Evolutionary conservation across 129 eudicot species (phyloP), one percentile per base, ranked within the genome.

Genomic region (Flaveria trinervia): DNA sequence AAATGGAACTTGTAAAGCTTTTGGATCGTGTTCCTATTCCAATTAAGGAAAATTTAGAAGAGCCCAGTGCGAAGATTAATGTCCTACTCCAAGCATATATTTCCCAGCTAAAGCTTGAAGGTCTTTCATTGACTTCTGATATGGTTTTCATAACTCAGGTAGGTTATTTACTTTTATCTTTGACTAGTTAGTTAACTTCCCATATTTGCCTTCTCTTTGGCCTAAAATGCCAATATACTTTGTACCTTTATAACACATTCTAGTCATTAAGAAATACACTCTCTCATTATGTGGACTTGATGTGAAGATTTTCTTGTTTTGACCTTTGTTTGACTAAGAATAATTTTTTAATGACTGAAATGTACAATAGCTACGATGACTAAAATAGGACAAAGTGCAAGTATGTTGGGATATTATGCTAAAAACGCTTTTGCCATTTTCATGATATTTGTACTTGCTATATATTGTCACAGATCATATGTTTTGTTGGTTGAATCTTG

Each of bases 71-170:
- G 25, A 93, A 94, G 85, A 91, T 94, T 26, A 91, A 94, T 77
- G 98, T 91, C 26, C 77, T 94, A 56, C 93, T 94, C 20, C 97
- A 91, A 72, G 95, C 98, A 8, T 94, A 94, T 87, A 89, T 94
- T 73, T 91, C 97, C 14, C 93, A 89, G 77, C 81, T 91, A 69
- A 91, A 91, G 89, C 98, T 91, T 50, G 96, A 91, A 85, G 96
- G 96, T 59, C 86, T 91, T 44, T 91, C 98, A 39, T 77, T 94
- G 80, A 85, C 98, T 5, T 94, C 98, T 64, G 98, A 94, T 76
- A 94, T 94, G 98, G 98, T 94, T 36, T 94, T 68, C 52, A 87
- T 94, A 10, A 91, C 98, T 72, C 97, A 94, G 97, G 98, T 91
- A 48, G 2, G 88, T 80, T 18, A 10, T 30, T 46, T 46, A 6